Conservation (phyloP, 2,329 filamentous ascomycete species). For the Cordyceps cateniannulata region DNA sequence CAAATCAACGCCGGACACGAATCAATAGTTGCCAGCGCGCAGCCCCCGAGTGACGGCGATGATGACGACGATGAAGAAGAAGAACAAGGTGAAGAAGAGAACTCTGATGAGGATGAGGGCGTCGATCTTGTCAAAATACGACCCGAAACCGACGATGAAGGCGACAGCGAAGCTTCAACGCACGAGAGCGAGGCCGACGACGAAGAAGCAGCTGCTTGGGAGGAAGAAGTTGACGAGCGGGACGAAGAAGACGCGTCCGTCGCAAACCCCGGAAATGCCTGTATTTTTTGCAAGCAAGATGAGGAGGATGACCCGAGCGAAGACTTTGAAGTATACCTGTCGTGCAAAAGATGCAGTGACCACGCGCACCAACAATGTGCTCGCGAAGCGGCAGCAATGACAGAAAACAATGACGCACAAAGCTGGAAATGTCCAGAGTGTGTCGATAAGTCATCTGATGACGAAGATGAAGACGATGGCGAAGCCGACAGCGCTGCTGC, state of each 20-base stretch:
- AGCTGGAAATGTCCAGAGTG: constrained; percentile 50
- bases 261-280: constrained; percentile 37
- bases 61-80: constrained; percentile 26
- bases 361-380: constrained; percentile 38
- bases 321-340: constrained; percentile 72
- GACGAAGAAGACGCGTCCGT: constrained; percentile 43
- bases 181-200: constrained; percentile 36
- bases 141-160: constrained; percentile 40
- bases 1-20: constrained; percentile 17
- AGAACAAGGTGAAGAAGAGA: constrained; percentile 15
- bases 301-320: constrained; percentile 78
- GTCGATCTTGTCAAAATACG: constrained; percentile 51
- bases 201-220: constrained; percentile 35
- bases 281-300: constrained; percentile 74
- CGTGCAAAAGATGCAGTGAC: constrained; percentile 72
- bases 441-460: constrained; percentile 23
- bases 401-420: constrained; percentile 22
- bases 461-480: constrained; percentile 24
- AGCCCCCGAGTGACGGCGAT: constrained; percentile 13
- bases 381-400: constrained; percentile 7
- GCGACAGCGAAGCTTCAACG: constrained; percentile 27
- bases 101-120: constrained; percentile 43
- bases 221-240: constrained; percentile 50
- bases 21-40: constrained; percentile 2
- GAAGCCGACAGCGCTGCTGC: constrained; percentile 20